These are phyloP conservation scores for Entrophospora sp. DNA, from an alignment of 192 early-diverging fungal genomes.

Conservation along the genomic window DNA sequence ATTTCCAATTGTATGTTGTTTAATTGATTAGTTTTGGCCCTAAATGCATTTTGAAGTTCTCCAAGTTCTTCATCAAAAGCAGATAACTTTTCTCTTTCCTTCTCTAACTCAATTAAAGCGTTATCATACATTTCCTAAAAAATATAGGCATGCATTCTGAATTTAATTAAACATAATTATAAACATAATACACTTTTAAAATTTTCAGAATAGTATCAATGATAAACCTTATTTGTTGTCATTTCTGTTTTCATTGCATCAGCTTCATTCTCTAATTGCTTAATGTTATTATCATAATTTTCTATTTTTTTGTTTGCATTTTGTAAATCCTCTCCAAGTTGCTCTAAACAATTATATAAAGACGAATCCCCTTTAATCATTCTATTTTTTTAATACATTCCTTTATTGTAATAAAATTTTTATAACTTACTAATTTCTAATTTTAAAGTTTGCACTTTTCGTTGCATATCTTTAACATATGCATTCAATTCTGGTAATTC, in stretches of 20 bases:
- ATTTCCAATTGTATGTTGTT: conserved; percentile 67
- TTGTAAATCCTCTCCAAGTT: conserved; percentile 43
- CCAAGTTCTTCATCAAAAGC: conserved; percentile 74
- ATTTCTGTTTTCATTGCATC: conserved; percentile 31
- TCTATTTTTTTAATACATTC: too few relatives aligned
- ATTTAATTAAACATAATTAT: not conserved
- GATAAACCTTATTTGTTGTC: not conserved
- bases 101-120: conserved; percentile 47
- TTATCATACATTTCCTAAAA: conserved; percentile 30
- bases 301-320: conserved; percentile 34
- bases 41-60: conserved; percentile 55
- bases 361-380: too few relatives aligned
- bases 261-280: conserved; percentile 33
- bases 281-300: conserved; percentile 38
- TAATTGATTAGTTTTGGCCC: conserved; percentile 55
- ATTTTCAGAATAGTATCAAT: not conserved
- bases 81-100: conserved; percentile 55
- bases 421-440: conserved; percentile 55
- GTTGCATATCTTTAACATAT: conserved; percentile 53
- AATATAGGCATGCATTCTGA: too few relatives aligned
- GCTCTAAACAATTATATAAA: conserved; percentile 44
- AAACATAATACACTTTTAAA: not conserved
- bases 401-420: too few relatives aligned
- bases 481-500: conserved; percentile 46
- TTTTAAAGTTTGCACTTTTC: conserved; percentile 52